These are phyloP conservation scores for Dryas drummondii DNA, from an alignment of 306 rosid genomes.

Conservation along the genomic window DNA sequence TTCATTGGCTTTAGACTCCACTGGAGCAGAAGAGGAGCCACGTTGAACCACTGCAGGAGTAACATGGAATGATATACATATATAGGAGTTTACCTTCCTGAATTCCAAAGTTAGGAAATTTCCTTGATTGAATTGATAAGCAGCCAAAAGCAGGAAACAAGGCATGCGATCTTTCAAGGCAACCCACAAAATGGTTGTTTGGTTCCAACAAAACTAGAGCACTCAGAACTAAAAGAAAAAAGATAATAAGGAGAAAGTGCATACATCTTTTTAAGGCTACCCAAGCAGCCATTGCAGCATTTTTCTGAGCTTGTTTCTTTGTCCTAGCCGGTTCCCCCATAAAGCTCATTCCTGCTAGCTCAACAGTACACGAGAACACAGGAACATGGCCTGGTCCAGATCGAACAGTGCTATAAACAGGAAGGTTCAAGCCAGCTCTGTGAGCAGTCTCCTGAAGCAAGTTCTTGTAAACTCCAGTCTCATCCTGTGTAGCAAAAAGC, in stretches of 20 bases:
- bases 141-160: background rate
- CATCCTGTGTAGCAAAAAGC: conserved; percentile 45
- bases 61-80: conserved; percentile 26
- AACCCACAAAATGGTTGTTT: conserved; percentile 16
- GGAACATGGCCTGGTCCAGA: conserved; percentile 71
- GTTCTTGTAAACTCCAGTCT: conserved; percentile 83
- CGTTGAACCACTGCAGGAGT: conserved; percentile 59
- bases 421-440: conserved; percentile 81
- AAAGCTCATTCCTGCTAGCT: conserved; percentile 75
- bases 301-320: conserved; percentile 88
- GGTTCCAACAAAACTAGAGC: conserved; percentile 4
- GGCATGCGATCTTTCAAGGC: conserved; percentile 21
- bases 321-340: conserved; percentile 64
- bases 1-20: conserved; percentile 48
- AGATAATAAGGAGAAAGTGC: conserved; percentile 19
- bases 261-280: conserved; percentile 64
- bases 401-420: conserved; percentile 63
- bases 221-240: conserved; percentile 1
- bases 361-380: conserved; percentile 66
- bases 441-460: conserved; percentile 91
- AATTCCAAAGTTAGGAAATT: background rate
- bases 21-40: conserved; percentile 39
- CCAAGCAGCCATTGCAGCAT: conserved; percentile 88
- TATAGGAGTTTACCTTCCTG: conserved; percentile 13
- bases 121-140: background rate